Conservation (phyloP, 2,329 filamentous ascomycete species). For the Blastomyces parvus region DNA sequence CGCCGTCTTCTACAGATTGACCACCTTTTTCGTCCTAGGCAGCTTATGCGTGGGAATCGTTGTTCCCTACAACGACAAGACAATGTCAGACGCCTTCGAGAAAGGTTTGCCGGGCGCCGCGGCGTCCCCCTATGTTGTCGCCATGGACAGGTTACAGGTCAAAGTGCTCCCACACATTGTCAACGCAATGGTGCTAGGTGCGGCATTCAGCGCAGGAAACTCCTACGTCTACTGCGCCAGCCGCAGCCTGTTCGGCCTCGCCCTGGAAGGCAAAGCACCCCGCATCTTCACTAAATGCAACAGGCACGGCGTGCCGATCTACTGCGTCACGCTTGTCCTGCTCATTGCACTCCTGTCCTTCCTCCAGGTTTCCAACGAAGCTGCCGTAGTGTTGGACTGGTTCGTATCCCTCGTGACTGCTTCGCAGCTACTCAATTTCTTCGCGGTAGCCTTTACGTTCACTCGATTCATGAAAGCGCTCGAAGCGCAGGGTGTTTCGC, state of each 20-base stretch:
- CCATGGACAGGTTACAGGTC: slow-evolving; percentile 58
- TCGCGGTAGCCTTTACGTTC: slow-evolving; percentile 38
- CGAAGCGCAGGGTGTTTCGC: slow-evolving; percentile 30
- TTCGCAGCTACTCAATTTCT: slow-evolving; percentile 39
- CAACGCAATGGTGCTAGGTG: slow-evolving; percentile 61
- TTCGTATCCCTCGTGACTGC: slow-evolving; percentile 37
- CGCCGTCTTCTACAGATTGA: slow-evolving; percentile 68
- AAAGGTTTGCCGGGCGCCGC: slow-evolving; percentile 56
- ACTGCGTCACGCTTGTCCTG: slow-evolving; percentile 58
- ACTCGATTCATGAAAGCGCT: slow-evolving; percentile 39
- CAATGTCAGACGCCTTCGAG: slow-evolving; percentile 52
- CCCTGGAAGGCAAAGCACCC: slow-evolving; percentile 59
- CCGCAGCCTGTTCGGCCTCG: slow-evolving; percentile 58
- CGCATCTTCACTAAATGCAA: slow-evolving; percentile 57
- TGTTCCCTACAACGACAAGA: slow-evolving; percentile 58
- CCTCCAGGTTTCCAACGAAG: slow-evolving; percentile 57
- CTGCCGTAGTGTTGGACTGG: slow-evolving; percentile 56
- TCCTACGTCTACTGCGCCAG: slow-evolving; percentile 60
- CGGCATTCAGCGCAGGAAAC: slow-evolving; percentile 60
- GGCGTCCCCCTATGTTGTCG: slow-evolving; percentile 58
- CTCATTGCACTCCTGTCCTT: slow-evolving; percentile 62
- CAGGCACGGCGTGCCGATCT: slow-evolving; percentile 59
- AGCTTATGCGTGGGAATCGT: slow-evolving; percentile 62
- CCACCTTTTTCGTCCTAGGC: slow-evolving; percentile 65
- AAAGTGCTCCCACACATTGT: slow-evolving; percentile 58